Evolutionary conservation across 768 basidiomycete genomes (phyloP).

Genomic region (Tulasnella calospora): DNA sequence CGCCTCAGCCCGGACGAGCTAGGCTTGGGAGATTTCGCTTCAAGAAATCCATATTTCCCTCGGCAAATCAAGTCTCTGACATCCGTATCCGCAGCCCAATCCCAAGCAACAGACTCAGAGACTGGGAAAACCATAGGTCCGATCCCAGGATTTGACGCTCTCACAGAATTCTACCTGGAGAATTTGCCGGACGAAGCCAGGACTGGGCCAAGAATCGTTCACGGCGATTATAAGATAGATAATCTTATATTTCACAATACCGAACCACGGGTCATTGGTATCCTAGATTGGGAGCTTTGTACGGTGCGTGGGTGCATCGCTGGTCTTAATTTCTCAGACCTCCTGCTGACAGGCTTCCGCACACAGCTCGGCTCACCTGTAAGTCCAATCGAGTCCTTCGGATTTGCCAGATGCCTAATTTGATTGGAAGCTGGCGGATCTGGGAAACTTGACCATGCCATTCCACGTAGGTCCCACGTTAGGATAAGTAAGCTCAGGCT

Average conservation of each 20-base stretch:
- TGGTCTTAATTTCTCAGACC: not conserved
- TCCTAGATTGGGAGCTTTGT: constrained; percentile 96
- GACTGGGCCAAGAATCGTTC: constrained; percentile 79
- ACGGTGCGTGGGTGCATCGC: constrained; percentile 73
- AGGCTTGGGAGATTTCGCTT: constrained; percentile 67
- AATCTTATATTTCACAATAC: constrained; percentile 93
- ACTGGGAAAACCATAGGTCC: constrained; percentile 54
- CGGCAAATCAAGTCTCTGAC: constrained; percentile 89
- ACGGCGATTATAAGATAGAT: constrained; percentile 98
- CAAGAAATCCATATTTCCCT: constrained; percentile 78
- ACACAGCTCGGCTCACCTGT: not conserved
- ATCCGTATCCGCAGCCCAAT: constrained; percentile 74
- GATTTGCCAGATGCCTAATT: not conserved
- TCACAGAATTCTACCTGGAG: constrained; percentile 69
- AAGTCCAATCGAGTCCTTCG: not conserved
- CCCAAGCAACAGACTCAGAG: constrained; percentile 57
- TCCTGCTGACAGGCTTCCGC: not conserved
- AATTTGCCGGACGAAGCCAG: constrained; percentile 74
- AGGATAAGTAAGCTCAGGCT: constrained; percentile 40
- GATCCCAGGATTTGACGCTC: constrained; percentile 68
- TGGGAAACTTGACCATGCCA: constrained; percentile 83
- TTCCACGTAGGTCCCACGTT: constrained; percentile 47
- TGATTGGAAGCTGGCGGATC: constrained; percentile 61
- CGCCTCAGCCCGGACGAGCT: constrained; percentile 59
- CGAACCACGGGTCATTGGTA: constrained; percentile 87